A percentile compares a stretch with the other conserved stretches of the same genome.
These are phyloP conservation scores for Brettanomyces custersianus DNA, from an alignment of 805 yeast genomes.

Conservation along the genomic window DNA sequence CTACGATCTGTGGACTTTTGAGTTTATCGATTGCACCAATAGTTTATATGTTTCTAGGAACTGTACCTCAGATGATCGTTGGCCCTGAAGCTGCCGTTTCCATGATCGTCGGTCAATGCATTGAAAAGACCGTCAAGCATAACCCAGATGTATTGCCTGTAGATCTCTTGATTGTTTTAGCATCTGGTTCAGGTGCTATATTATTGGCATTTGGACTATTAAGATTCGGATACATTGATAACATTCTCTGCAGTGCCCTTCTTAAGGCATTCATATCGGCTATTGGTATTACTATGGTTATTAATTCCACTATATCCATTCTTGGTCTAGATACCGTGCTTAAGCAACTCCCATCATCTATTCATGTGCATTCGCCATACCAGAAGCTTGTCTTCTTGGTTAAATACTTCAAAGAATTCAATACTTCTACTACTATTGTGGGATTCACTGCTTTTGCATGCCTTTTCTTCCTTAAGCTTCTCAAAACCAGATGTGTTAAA, in stretches of 20 bases:
- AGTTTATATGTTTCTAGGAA: conserved; percentile 69
- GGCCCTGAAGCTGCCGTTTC: conserved; percentile 91
- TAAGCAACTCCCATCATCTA: conserved; percentile 32
- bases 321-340: conserved; percentile 52
- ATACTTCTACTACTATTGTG: conserved; percentile 52
- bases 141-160: conserved; percentile 34
- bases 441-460: conserved; percentile 43
- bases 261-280: conserved; percentile 80
- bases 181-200: conserved; percentile 68
- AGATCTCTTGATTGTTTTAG: conserved; percentile 56
- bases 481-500: conserved; percentile 29
- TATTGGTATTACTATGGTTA: conserved; percentile 75
- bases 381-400: conserved; percentile 56
- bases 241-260: conserved; percentile 66
- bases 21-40: conserved; percentile 72
- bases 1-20: conserved; percentile 70
- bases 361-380: conserved; percentile 60
- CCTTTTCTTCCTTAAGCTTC: conserved; percentile 32
- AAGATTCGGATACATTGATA: conserved; percentile 81
- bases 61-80: conserved; percentile 83
- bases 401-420: conserved; percentile 36
- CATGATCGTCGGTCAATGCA: conserved; percentile 70
- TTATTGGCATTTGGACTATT: conserved; percentile 67
- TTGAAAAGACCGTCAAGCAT: conserved; percentile 45
- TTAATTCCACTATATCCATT: conserved; percentile 65